phyloP scores from a whole-genome alignment of 306 rosid genomes.

The Gynostemma pentaphyllum region DNA sequence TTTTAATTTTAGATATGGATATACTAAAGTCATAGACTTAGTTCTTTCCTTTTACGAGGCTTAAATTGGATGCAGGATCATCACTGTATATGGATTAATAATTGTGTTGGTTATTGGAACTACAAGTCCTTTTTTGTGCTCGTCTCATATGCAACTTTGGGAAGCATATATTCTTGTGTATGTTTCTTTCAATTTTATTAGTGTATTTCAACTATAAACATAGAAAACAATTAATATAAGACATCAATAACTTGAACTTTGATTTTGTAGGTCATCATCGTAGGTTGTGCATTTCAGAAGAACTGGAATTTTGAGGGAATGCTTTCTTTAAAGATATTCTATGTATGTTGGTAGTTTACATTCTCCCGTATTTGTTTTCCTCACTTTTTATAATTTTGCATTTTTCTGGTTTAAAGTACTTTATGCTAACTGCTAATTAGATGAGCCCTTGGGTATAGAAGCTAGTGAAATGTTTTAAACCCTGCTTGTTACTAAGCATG shows the following conservation, averaged over 20 bases:
- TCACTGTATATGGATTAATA: constrained; percentile 84
- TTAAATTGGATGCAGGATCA: constrained; percentile 63
- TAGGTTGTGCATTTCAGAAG: constrained; percentile 43
- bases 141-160: constrained; percentile 37
- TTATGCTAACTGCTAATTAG: neutral
- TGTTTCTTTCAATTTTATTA: constrained; percentile 18
- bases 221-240: too few relatives aligned
- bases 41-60: constrained; percentile 5
- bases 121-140: constrained; percentile 67
- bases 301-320: constrained; percentile 35
- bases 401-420: neutral
- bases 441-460: neutral
- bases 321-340: constrained; percentile 32
- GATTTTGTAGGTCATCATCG: constrained; percentile 3
- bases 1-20: constrained; percentile 4
- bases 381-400: neutral
- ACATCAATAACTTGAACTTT: constrained; percentile 6
- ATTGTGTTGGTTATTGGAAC: constrained; percentile 89
- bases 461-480: neutral
- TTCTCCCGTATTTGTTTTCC: neutral
- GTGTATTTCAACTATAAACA: neutral
- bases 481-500: neutral
- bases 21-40: neutral
- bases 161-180: constrained; percentile 55
- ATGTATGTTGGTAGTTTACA: constrained; percentile 39